Evolutionary conservation across 2,329 filamentous ascomycete species (phyloP).

Genomic region (Colletotrichum lini): DNA sequence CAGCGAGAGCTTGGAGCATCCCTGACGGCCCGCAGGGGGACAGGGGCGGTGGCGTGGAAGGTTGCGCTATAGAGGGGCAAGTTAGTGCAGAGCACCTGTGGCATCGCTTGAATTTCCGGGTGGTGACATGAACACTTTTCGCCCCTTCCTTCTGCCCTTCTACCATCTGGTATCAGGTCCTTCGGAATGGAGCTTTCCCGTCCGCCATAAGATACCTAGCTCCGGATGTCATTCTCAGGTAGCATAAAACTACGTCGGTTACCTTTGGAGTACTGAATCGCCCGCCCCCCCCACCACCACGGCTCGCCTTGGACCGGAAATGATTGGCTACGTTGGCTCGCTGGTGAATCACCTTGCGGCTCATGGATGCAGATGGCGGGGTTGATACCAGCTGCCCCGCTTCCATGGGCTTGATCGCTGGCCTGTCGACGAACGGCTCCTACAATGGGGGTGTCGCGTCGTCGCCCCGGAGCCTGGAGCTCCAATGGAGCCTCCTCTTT

Average conservation of each 20-base stretch:
- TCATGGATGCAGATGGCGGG: constrained; percentile 27
- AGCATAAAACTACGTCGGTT: constrained; percentile 16
- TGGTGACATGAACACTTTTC: constrained; percentile 32
- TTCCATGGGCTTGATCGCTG: constrained; percentile 28
- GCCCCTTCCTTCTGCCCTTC: not conserved
- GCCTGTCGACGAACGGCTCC: constrained; percentile 7
- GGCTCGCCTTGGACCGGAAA: constrained; percentile 1
- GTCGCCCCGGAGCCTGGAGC: constrained; percentile 21
- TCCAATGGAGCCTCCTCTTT: constrained; percentile 33
- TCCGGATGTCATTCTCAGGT: constrained; percentile 11
- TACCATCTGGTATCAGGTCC: not conserved
- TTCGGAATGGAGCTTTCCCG: constrained; percentile 31
- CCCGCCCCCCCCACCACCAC: constrained; percentile 14
- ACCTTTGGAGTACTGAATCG: not conserved
- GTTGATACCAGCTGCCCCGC: constrained; percentile 31
- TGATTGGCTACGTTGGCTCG: constrained; percentile 10
- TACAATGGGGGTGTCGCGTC: constrained; percentile 14
- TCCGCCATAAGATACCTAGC: constrained; percentile 18
- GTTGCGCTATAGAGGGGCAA: constrained; percentile 33
- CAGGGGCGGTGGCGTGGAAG: constrained; percentile 27
- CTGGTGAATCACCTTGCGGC: constrained; percentile 31
- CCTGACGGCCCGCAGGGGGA: constrained; percentile 4
- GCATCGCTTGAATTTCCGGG: constrained; percentile 17
- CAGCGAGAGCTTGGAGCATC: constrained; percentile 32
- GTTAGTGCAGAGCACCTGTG: constrained; percentile 2